A percentile compares a stretch with the other conserved stretches of the same genome.
These are phyloP conservation scores for Candida railenensis DNA, from an alignment of 805 yeast species.

Conservation along the genomic window DNA sequence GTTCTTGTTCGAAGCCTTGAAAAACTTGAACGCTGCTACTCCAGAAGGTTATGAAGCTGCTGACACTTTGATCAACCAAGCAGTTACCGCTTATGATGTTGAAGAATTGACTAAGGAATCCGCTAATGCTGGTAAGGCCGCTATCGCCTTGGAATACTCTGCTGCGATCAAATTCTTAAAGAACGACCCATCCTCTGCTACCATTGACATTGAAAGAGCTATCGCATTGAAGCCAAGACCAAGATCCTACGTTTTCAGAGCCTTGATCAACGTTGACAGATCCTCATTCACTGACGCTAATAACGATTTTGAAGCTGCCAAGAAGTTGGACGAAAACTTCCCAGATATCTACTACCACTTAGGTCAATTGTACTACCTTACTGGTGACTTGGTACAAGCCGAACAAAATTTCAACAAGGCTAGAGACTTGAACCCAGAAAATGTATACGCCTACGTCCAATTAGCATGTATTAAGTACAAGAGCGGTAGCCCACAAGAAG, in stretches of 20 bases:
- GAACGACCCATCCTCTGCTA: conserved; percentile 66
- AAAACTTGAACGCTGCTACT: conserved; percentile 49
- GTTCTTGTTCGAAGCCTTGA: conserved; percentile 64
- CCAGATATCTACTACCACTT: conserved; percentile 90
- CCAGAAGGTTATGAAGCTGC: conserved; percentile 64
- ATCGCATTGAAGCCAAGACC: conserved; percentile 70
- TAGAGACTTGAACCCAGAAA: conserved; percentile 67
- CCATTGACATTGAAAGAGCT: conserved; percentile 62
- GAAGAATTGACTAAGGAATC: conserved; percentile 31
- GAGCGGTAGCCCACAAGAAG: conserved; percentile 57
- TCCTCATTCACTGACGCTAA: conserved; percentile 59
- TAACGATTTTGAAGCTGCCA: conserved; percentile 69
- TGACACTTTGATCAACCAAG: conserved; percentile 56
- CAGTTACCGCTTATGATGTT: conserved; percentile 47
- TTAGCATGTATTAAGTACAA: conserved; percentile 90
- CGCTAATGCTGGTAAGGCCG: conserved; percentile 41
- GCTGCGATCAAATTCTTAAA: conserved; percentile 85
- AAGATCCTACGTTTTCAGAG: conserved; percentile 78
- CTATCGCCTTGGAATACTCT: conserved; percentile 78
- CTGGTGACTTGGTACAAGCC: conserved; percentile 73
- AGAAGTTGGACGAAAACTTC: conserved; percentile 62
- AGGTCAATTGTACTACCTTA: conserved; percentile 87
- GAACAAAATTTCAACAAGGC: conserved; percentile 73
- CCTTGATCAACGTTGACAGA: conserved; percentile 79
- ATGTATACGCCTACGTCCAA: conserved; percentile 86